Evolutionary conservation across 2,329 filamentous ascomycete genomes (phyloP).

Genomic region (Calonectria leucothoes): DNA sequence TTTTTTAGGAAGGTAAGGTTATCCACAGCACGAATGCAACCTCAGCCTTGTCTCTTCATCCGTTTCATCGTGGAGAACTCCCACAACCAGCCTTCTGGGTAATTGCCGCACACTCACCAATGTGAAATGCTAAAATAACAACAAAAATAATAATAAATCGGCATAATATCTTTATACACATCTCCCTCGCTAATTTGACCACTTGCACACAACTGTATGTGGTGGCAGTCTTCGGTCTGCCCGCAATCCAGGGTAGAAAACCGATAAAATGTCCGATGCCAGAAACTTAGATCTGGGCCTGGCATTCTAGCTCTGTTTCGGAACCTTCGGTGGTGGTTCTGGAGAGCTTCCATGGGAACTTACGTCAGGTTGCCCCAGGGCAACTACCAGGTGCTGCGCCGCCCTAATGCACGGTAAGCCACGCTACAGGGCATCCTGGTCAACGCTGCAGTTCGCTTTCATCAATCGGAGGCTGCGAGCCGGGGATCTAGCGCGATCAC

Average conservation of each 20-base stretch:
- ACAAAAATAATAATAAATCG: too few species aligned
- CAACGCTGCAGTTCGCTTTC: neutral
- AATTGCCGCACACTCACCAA: neutral
- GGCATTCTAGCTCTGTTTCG: neutral
- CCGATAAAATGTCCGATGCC: neutral
- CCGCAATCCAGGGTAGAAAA: neutral
- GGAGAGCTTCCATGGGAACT: neutral
- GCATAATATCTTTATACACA: neutral
- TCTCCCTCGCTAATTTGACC: neutral
- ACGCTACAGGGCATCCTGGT: neutral
- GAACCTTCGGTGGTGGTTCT: constrained; percentile 4
- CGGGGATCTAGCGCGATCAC: constrained; percentile 9
- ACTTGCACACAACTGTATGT: neutral
- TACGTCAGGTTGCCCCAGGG: constrained; percentile 6
- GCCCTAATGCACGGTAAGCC: constrained; percentile 13
- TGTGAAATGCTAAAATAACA: neutral
- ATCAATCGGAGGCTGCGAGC: constrained; percentile 1
- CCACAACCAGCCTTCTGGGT: neutral
- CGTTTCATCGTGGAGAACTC: neutral
- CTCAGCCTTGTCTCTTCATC: neutral
- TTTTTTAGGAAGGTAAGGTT: neutral
- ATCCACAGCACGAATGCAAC: neutral
- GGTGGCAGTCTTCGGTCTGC: neutral
- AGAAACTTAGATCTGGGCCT: neutral
- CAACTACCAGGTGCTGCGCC: neutral